Base-by-base conservation (phyloP, 768 basidiomycete genomes). In the Russula earlei region DNA sequence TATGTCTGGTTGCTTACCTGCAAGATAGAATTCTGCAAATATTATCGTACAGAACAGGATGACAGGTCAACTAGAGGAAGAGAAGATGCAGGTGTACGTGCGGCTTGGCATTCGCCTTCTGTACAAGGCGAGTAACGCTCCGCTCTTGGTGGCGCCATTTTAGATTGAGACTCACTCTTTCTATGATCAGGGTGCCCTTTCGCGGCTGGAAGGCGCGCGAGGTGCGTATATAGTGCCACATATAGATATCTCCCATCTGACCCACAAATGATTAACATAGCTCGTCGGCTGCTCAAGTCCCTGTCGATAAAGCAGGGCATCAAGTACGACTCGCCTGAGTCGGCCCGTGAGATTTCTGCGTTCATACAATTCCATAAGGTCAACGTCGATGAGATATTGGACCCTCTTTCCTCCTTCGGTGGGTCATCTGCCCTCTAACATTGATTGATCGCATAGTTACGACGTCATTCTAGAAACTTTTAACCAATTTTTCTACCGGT, bases 21-120 rank as follows among this genome's bases (percentile, higher is more conserved):
- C 15, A 40, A 2, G 51, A 8, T 65, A 91, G 87, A 96, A 99
- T 65, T 94, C 91, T 50, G 95, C 93, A 24, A 99, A 99, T 67
- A 96, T 99, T 62, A 91, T 97, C 56, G 94, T 99, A 1, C 95
- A 98, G 72, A 93, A 97, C 67, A 78, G 95, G 14, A 70, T 82
- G 68, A 93, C 91, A 0, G 95, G 95, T 0, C 88, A 91, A 67
- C 67, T 98, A 55, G 87, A 93, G 66, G 95, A 99, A 71, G 95
- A 98, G 73, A 98, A 97, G 75, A 99, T 97, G 92, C 86, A 93
- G 65, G 83, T 83, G 12, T 97, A 96, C 66, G 91, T 97, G 0
- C 75, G 94, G 37, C 71, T 99, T 15, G 95, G 95, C 2, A 99
- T 99, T 65, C 76, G 95, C 25, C 66, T 99, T 55, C 68, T 97